Evolutionary conservation across 768 basidiomycete species (phyloP), one percentile per base, ranked within the genome.

Genomic region (Suillus spraguei): DNA sequence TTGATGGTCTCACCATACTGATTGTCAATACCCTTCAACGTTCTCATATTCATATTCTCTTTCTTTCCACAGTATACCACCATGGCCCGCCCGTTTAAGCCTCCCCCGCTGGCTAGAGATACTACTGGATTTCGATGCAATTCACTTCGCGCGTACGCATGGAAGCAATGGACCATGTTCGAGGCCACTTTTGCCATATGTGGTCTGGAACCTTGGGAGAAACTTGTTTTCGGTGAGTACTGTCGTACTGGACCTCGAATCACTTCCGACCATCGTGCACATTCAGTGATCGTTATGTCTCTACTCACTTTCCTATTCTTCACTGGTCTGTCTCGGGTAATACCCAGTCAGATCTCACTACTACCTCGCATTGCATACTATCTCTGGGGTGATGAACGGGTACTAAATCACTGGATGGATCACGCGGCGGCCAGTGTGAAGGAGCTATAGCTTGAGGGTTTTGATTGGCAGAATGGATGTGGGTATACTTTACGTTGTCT

Each of bases 141-240:
- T 28, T 58, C 56, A 41, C 35, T 63, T 47, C 10, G 67, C 61
- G 54, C 60, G 0, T 61, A 61, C 64, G 52, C 85, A 52, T 86
- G 85, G 85, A 77, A 77, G 4, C 73, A 77, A 69, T 74, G 82
- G 64, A 76, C 86, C 39, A 79, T 81, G 78, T 69, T 87, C 60
- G 85, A 86, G 67, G 73, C 79, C 17, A 85, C 85, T 1, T 82
- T 84, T 62, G 86, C 78, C 1, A 71, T 87, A 32, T 76, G 79
- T 33, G 80, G 87, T 74, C 76, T 87, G 64, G 85, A 88, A 72
- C 79, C 82, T 55, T 87, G 86, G 87, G 87, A 88, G 78, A 84
- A 85, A 67, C 67, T 81, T 42, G 66, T 86, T 54, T 75, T 85
- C 62, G 64, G 86, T 87, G 68, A 66, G 86, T 81, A 17, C 17